Evolutionary conservation across 805 yeast species (phyloP).

Genomic region (Ascoidea asiatica): DNA sequence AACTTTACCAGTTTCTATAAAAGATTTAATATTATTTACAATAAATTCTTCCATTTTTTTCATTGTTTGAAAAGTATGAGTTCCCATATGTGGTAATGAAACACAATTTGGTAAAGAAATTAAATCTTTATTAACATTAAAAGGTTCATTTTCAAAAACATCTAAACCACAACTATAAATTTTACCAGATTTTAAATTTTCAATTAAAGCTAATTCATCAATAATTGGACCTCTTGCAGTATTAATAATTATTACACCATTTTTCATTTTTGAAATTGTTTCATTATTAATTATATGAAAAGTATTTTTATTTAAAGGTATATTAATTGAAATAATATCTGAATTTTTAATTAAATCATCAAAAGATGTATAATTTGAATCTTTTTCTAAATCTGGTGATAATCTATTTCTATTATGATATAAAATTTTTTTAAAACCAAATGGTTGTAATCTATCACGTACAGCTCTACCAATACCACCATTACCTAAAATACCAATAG

Average conservation of each 20-base stretch:
- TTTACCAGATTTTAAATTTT: constrained; percentile 47
- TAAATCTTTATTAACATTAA: constrained; percentile 45
- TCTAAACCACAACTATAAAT: constrained; percentile 60
- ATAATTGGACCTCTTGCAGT: constrained; percentile 83
- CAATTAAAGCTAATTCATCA: constrained; percentile 46
- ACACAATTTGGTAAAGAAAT: constrained; percentile 53
- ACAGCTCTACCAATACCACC: constrained; percentile 87
- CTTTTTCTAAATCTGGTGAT: constrained; percentile 47
- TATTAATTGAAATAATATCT: constrained; percentile 61
- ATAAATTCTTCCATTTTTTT: constrained; percentile 71
- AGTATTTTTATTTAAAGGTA: constrained; percentile 67
- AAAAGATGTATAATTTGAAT: constrained; percentile 54
- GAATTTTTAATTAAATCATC: constrained; percentile 53
- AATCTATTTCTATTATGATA: constrained; percentile 61
- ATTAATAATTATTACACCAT: constrained; percentile 51
- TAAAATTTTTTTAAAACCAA: constrained; percentile 58
- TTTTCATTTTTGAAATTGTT: constrained; percentile 56
- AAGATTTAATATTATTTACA: constrained; percentile 51
- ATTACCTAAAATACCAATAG: constrained; percentile 73
- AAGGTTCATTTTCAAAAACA: constrained; percentile 66
- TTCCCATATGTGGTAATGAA: constrained; percentile 83
- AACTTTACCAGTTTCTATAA: constrained; percentile 53
- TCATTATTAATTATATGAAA: constrained; percentile 53
- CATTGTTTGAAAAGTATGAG: constrained; percentile 63
- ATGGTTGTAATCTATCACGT: constrained; percentile 56